Conservation (phyloP, 1,284 basidiomycete species). For the Clitocybe nebularis region DNA sequence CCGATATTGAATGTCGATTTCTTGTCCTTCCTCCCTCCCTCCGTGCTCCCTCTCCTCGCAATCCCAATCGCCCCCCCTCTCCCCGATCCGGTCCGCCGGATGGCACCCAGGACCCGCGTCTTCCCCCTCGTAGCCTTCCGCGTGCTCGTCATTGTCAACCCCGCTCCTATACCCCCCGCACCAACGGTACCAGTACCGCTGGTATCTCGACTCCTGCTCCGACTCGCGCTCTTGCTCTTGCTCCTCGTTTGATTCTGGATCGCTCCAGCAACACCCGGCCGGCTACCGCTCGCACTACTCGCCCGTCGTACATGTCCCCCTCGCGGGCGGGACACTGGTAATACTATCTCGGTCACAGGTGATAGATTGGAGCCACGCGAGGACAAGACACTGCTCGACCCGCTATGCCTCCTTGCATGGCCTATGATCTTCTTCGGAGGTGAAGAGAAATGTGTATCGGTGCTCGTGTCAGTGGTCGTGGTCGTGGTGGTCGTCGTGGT, state of each 20-base stretch:
- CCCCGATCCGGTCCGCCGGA: slow-evolving; percentile 5
- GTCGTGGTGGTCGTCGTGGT: neutral
- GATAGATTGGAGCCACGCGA: slow-evolving; percentile 3
- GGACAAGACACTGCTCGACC: neutral
- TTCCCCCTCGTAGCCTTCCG: slow-evolving; percentile 6
- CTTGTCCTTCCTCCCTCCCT: slow-evolving; percentile 21
- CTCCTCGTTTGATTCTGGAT: neutral
- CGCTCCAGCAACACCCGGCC: neutral
- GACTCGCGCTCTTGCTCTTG: slow-evolving; percentile 13
- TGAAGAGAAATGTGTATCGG: neutral
- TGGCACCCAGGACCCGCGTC: slow-evolving; percentile 4
- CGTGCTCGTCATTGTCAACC: slow-evolving; percentile 17
- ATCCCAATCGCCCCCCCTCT: slow-evolving; percentile 1
- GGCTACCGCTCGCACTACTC: slow-evolving; percentile 11
- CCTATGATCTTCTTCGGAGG: neutral
- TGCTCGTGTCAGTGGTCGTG: too few relatives aligned
- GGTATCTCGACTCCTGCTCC: slow-evolving; percentile 17
- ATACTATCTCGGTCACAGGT: slow-evolving; percentile 1
- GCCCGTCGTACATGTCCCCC: slow-evolving; percentile 11
- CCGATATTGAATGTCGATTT: slow-evolving; percentile 51
- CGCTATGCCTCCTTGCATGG: neutral
- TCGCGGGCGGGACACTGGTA: neutral
- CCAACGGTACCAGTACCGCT: slow-evolving; percentile 3
- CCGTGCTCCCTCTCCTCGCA: slow-evolving; percentile 7
- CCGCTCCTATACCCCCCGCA: slow-evolving; percentile 8